phyloP scores from a whole-genome alignment of 331 rosid species.

The Spiraea crenata region DNA sequence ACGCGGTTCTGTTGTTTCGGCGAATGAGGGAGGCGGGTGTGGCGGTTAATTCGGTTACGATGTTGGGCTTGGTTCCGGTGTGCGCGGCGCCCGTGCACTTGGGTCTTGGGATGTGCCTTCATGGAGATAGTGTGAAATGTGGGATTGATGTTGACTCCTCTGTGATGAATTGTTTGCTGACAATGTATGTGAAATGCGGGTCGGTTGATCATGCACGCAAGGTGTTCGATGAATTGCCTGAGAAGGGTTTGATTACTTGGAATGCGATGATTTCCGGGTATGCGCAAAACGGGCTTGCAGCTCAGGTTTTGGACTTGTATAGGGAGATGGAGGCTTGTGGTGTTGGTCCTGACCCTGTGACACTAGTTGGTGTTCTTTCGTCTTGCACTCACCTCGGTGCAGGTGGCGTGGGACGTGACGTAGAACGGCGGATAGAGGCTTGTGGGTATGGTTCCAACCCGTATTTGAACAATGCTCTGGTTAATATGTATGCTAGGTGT shows the following conservation, averaged over 20 bases:
- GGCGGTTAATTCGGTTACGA: constrained; percentile 50
- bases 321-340: constrained; percentile 37
- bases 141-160: constrained; percentile 53
- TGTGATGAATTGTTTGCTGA: constrained; percentile 65
- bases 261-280: constrained; percentile 90
- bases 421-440: constrained; percentile 26
- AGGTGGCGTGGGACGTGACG: constrained; percentile 32
- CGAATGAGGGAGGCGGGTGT: constrained; percentile 48
- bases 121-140: constrained; percentile 39
- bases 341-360: constrained; percentile 41
- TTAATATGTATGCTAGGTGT: constrained; percentile 52
- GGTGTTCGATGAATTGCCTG: constrained; percentile 59
- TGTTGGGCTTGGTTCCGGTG: constrained; percentile 69
- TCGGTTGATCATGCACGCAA: constrained; percentile 43
- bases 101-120: constrained; percentile 54
- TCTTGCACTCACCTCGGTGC: constrained; percentile 53
- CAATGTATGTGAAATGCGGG: constrained; percentile 80
- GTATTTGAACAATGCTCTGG: constrained; percentile 39
- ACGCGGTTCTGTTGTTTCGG: constrained; percentile 48
- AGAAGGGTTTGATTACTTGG: constrained; percentile 77
- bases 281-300: constrained; percentile 69
- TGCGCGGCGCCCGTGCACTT: constrained; percentile 40
- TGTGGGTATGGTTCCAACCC: constrained; percentile 37
- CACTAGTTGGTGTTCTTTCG: constrained; percentile 51
- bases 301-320: constrained; percentile 65